These are phyloP conservation scores for Mycena latifolia DNA, from an alignment of 768 basidiomycete species.

Conservation along the genomic window DNA sequence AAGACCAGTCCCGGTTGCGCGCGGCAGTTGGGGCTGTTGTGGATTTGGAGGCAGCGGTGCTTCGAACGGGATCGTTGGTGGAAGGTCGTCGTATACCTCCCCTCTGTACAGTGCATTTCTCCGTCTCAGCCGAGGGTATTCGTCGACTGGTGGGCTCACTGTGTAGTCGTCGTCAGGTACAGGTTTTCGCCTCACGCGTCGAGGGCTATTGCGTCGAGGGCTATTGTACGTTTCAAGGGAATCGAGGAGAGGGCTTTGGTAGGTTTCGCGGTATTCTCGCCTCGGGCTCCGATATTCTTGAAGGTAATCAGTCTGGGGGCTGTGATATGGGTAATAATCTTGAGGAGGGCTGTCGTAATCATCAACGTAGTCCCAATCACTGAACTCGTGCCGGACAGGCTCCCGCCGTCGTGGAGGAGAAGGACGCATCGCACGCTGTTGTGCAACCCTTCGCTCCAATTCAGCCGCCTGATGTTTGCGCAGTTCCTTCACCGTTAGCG, in stretches of 20 bases:
- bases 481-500: conserved; percentile 29
- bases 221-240: conserved; percentile 3
- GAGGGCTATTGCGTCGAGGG: not conserved
- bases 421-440: conserved; percentile 29
- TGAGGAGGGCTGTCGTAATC: conserved; percentile 1
- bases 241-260: conserved; percentile 7
- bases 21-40: no score
- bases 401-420: not conserved
- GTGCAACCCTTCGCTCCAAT: conserved; percentile 18
- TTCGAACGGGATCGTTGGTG: conserved; percentile 12
- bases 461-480: conserved; percentile 30
- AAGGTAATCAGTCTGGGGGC: not conserved
- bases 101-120: conserved; percentile 31
- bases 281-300: not conserved
- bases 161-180: conserved; percentile 15
- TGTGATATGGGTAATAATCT: not conserved
- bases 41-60: no score
- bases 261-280: not conserved
- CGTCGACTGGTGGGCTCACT: conserved; percentile 33
- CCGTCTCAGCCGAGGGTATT: conserved; percentile 25
- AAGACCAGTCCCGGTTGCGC: no score
- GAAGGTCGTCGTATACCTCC: conserved; percentile 14
- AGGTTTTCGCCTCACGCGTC: not conserved
- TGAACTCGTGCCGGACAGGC: not conserved
- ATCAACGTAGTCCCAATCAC: conserved; percentile 25